Evolutionary conservation across 306 rosid species (phyloP).

Genomic region (Rosa chinensis): DNA sequence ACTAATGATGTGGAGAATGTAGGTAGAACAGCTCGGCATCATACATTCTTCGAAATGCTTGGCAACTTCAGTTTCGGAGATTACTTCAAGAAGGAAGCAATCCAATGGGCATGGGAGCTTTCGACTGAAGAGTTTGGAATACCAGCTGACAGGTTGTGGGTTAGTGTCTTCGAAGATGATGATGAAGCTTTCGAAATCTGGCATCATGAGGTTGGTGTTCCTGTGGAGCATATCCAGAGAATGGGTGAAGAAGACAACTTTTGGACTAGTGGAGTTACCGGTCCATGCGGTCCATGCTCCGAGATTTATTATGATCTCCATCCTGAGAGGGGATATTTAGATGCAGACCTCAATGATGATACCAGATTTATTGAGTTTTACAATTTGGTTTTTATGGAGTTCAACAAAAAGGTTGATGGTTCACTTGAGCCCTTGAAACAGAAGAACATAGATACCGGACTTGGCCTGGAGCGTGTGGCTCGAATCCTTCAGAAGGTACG

Average conservation of each 20-base stretch:
- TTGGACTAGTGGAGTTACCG: conserved; percentile 82
- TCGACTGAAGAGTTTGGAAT: conserved; percentile 69
- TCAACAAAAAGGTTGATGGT: conserved; percentile 77
- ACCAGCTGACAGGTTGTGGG: conserved; percentile 70
- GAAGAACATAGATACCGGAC: conserved; percentile 90
- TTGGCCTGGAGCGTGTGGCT: conserved; percentile 93
- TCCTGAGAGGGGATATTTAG: conserved; percentile 65
- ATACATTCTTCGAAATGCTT: conserved; percentile 93
- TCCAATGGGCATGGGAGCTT: conserved; percentile 89
- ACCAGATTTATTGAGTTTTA: conserved; percentile 82
- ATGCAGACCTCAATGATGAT: conserved; percentile 76
- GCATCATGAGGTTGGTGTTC: conserved; percentile 84
- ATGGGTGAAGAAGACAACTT: conserved; percentile 86
- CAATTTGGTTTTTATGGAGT: conserved; percentile 89
- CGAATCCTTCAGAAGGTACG: conserved; percentile 81
- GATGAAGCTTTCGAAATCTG: conserved; percentile 74
- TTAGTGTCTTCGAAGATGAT: conserved; percentile 76
- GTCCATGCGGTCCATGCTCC: conserved; percentile 94
- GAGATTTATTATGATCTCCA: conserved; percentile 86
- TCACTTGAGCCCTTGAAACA: conserved; percentile 80
- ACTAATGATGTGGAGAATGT: conserved; percentile 83
- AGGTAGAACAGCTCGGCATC: conserved; percentile 80
- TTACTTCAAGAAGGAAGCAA: conserved; percentile 92
- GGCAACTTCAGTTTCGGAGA: conserved; percentile 97
- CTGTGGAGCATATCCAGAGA: conserved; percentile 70